Evolutionary conservation across 805 yeast species (phyloP), one percentile per base, ranked within the genome.

Genomic region (Candida fluviatilis): DNA sequence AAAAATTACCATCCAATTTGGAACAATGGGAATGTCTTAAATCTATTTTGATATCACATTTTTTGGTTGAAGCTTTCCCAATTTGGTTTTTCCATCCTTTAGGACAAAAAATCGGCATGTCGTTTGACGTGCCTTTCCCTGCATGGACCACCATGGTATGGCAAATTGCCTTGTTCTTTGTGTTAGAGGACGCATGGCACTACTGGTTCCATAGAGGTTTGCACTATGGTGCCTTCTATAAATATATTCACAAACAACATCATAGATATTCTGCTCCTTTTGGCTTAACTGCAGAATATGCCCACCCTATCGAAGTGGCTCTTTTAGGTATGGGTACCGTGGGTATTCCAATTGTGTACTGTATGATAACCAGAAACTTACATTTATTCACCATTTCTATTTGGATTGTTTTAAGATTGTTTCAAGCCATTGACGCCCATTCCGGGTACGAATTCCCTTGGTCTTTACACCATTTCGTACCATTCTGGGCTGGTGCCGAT

Each of bases 401-500:
- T 36, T 76, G 82, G 82, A 72, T 76, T 19, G 57, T 64, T 14
- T 52, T 76, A 38, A 62, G 82, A 49, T 65, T 76, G 45, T 67
- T 72, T 50, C 82, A 76, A 51, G 81, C 81, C 12, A 80, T 76
- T 30, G 82, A 76, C 50, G 65, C 81, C 11, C 82, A 76, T 48
- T 74, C 80, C 2, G 82, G 82, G 28, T 76, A 76, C 50, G 81
- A 76, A 41, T 76, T 76, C 58, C 82, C 82, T 3, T 75, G 77
- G 78, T 75, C 80, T 1, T 64, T 76, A 50, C 74, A 76, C 53
- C 55, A 74, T 40, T 63, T 75, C 52, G 36, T 76, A n/a, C 82
- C 82, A 31, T 68, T 76, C 57, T 76, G 82, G 82, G 81, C 82
- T 7, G 82, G 82, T 23, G 81, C 81, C 27, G 80, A 73, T 40